Base-by-base conservation (phyloP, 805 yeast species). In the Metschnikowia picachoensis region DNA sequence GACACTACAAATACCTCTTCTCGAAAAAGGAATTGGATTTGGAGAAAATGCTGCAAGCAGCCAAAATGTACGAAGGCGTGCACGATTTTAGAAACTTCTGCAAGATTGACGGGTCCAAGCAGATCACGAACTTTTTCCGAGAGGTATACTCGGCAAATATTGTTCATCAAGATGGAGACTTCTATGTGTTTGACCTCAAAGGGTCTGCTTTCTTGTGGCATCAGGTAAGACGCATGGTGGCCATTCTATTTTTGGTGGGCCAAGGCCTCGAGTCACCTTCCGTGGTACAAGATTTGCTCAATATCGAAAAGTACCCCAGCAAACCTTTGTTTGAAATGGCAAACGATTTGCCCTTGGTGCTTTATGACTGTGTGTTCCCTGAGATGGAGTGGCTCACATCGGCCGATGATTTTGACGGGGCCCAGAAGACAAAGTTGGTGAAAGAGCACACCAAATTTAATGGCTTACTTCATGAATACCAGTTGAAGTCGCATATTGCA, bases 201-300 rank as follows among this genome's bases (percentile, higher is more conserved):
- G 99, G 99, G 0, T 73, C 87, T 1, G 99, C 98, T 8, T 94
- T 94, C 56, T 67, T 94, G 46, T 94, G 98, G 98, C 98, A 94
- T 62, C 99, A 94, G 65, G 99, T 94, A 15, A 78, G 99, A 47
- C 90, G 96, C 55, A 94, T 94, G 94, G 79, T 90, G 70, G 96
- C 96, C 0, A 72, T 86, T 10, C 62, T 94, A 46, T 79, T 94
- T 44, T 65, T 85, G 20, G 82, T 90, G 8, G 99, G 97, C 0
- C 96, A 90, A 63, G 71, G 72, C 13, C 73, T 78, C 16, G 99
- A 94, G 62, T 46, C 61, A 0, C 84, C 89, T 0, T 58, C 64
- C 1, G 64, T 89, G 0, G 71, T 94, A 1, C 62, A 64, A 11
- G 75, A 79, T 2, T 67, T 94, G 48, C 62, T 91, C 37, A 77